Conservation (phyloP, 139 green algal genomes). For the Pseudopediastrum boryanum region DNA sequence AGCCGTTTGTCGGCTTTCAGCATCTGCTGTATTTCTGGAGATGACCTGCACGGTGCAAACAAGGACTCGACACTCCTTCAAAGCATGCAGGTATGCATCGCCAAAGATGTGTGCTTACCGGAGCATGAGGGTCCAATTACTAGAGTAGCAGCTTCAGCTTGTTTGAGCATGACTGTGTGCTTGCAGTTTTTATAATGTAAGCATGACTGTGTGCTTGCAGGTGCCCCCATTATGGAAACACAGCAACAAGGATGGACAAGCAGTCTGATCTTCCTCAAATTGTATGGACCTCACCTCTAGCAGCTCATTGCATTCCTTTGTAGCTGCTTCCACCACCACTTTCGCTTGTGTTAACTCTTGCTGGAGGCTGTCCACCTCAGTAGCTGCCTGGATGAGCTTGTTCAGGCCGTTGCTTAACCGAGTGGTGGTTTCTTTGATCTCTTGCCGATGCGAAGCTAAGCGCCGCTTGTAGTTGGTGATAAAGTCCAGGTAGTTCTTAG, state of each 20-base stretch:
- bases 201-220: too few species aligned
- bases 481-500: constrained; percentile 96
- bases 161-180: too few species aligned
- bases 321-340: constrained; percentile 82
- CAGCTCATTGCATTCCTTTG: constrained; percentile 83
- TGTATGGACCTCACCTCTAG: constrained; percentile 56
- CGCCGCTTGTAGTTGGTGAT: constrained; percentile 82
- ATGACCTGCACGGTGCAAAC: constrained; percentile 63
- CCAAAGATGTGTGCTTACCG: too few species aligned
- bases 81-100: too few species aligned
- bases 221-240: too few species aligned
- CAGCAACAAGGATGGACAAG: too few species aligned
- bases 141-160: too few species aligned
- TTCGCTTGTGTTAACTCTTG: constrained; percentile 81
- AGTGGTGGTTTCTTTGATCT: constrained; percentile 39
- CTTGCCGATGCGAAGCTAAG: constrained; percentile 48
- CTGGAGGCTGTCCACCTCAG: constrained; percentile 86
- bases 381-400: constrained; percentile 85
- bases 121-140: too few species aligned
- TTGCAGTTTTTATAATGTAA: too few species aligned
- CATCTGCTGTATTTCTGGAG: constrained; percentile 70
- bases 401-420: constrained; percentile 58
- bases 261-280: background rate
- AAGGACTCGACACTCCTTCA: too few species aligned
- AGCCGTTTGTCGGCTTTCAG: constrained; percentile 76